Base-by-base conservation (phyloP, 352 stramenopile species). In the Phytophthora rubi region DNA sequence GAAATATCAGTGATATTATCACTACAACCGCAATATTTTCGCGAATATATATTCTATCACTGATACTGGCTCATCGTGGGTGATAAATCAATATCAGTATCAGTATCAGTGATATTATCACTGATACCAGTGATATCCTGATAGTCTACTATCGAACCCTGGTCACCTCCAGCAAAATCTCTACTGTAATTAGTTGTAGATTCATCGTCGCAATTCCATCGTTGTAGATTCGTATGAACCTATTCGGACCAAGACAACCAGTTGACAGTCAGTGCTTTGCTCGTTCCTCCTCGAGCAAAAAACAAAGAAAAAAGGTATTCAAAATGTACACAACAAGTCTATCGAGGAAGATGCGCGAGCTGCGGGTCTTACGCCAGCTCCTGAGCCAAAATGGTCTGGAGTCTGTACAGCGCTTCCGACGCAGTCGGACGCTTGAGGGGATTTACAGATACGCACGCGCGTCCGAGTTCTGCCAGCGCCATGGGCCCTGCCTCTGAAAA, bases 361-460 rank as follows among this genome's bases (percentile, higher is more conserved):
- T 12, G 35, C n/a, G 23, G 33, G 13, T 51, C 52, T 61, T 72
- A 76, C 39, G 47, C 63, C 28, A 73, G 53, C 42, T 73, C 63
- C 0, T 72, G 53, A 2, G 63, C 53, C 39, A 80, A 62, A 57
- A 78, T 68, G 8, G 42, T 73, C 2, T 84, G 73, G 15, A 89
- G 71, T 23, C 45, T 64, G 70, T 82, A 77, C 28, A 83, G 53
- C 35, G 67, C 74, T 45, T 85, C 66, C 23, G 73, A 63, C 1
- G 69, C 65, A 4, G 56, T 81, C 26, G 73, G 73, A n/a, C 73
- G 73, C 2, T 69, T 60, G 18, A 61, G 32, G 10, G 73, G 73
- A 47, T 81, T 56, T 56, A 75, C 26, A 28, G 53, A 71, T 39
- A 75, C 70, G 23, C 73, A 81, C 3, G 70, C 39, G 18, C 61